A percentile compares a stretch with the other conserved stretches of the same genome.
These are phyloP conservation scores for Daldinia vernicosa DNA, from an alignment of 495 filamentous ascomycete genomes.

Conservation along the genomic window DNA sequence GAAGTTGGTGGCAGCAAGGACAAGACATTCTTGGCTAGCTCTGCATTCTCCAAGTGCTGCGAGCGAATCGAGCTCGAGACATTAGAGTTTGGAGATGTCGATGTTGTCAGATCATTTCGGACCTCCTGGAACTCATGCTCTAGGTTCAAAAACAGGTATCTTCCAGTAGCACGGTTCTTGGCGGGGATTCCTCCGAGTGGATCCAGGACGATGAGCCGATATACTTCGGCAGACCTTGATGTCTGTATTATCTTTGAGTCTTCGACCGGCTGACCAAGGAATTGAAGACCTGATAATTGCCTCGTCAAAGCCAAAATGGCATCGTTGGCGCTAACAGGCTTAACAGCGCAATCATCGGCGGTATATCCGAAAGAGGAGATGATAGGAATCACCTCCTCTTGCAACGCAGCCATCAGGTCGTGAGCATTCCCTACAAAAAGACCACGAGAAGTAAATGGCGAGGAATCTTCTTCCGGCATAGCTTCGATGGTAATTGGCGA, in stretches of 20 bases:
- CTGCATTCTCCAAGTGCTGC: conserved; percentile 76
- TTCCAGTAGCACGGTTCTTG: conserved; percentile 67
- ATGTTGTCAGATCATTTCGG: conserved; percentile 61
- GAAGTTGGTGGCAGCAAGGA: conserved; percentile 84
- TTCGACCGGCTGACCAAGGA: conserved; percentile 51
- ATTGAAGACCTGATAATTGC: conserved; percentile 72
- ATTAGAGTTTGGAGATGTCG: conserved; percentile 5
- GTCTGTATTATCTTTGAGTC: conserved; percentile 56
- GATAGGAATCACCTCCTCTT: conserved; percentile 80
- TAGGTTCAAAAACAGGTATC: conserved; percentile 93
- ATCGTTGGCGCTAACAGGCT: conserved; percentile 68
- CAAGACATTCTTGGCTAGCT: conserved; percentile 71
- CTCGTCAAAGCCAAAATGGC: conserved; percentile 74
- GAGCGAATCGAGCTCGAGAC: conserved; percentile 17
- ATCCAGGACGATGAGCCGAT: conserved; percentile 90
- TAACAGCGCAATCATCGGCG: conserved; percentile 63
- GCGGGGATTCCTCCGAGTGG: conserved; percentile 87
- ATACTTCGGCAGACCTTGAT: conserved; percentile 67
- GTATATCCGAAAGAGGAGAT: conserved; percentile 75
- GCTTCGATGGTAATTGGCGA: conserved; percentile 60
- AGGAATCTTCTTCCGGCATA: conserved; percentile 15
- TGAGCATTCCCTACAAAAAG: conserved; percentile 58
- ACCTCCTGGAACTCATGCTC: conserved; percentile 86
- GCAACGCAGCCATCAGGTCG: conserved; percentile 72
- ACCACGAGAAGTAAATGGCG: conserved; percentile 43